phyloP scores from a whole-genome alignment of 2,329 filamentous ascomycete species.

The Tolypocladium ophioglossoides region DNA sequence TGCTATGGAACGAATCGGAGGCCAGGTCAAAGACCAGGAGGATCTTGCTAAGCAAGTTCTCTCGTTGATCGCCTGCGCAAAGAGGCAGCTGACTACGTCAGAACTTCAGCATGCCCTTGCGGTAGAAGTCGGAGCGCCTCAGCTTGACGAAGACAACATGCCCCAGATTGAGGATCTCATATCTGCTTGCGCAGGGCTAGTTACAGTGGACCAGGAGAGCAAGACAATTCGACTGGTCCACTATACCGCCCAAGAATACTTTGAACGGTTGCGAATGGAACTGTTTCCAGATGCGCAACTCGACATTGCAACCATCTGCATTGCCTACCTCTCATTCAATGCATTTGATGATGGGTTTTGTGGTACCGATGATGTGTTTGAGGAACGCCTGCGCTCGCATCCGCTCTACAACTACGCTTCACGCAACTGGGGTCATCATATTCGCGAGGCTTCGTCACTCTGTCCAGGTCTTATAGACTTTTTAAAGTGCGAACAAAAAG shows the following conservation, averaged over 20 bases:
- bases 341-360: slow-evolving; percentile 7
- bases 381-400: no score
- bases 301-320: slow-evolving; percentile 18
- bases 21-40: slow-evolving; percentile 13
- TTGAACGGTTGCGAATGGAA: slow-evolving; percentile 16
- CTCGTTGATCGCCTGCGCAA: neutral
- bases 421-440: no score
- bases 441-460: no score
- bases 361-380: no score
- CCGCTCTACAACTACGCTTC: no score
- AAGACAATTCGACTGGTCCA: slow-evolving; percentile 30
- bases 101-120: slow-evolving; percentile 26
- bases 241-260: slow-evolving; percentile 34
- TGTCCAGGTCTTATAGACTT: no score
- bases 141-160: slow-evolving; percentile 24
- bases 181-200: slow-evolving; percentile 28
- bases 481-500: no score
- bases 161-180: slow-evolving; percentile 21
- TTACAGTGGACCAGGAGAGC: slow-evolving; percentile 28
- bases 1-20: slow-evolving; percentile 30
- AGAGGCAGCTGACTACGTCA: no score
- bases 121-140: slow-evolving; percentile 13
- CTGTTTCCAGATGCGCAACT: slow-evolving; percentile 21
- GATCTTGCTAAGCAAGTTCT: slow-evolving; percentile 27
- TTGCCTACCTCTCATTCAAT: slow-evolving; percentile 24